Conservation (phyloP, 768 basidiomycete genomes). For the Tylopilus sp. region DNA sequence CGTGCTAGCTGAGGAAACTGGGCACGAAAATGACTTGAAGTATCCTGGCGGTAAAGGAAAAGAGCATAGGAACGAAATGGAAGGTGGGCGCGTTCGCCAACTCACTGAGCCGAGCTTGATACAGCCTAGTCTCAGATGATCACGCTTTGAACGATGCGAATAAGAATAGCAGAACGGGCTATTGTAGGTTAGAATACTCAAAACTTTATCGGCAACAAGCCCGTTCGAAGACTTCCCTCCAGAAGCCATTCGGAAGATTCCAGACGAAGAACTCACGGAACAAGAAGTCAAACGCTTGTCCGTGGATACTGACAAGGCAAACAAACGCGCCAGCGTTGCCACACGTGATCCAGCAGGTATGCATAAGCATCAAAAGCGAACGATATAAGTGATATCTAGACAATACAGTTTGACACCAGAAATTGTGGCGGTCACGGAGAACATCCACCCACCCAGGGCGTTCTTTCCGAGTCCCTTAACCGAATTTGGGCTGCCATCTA, state of each 20-base stretch:
- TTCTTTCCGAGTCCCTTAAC: not conserved
- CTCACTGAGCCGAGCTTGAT: not conserved
- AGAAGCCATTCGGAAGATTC: conserved; percentile 17
- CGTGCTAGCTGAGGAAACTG: not conserved
- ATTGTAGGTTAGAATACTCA: too few species aligned
- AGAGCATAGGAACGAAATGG: not conserved
- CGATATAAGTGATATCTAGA: not conserved
- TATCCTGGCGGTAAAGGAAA: not conserved
- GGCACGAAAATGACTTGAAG: not conserved
- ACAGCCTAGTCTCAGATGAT: not conserved
- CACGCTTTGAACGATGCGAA: too few species aligned
- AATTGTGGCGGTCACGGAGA: conserved; percentile 10
- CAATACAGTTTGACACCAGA: conserved; percentile 16
- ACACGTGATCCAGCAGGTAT: conserved; percentile 18
- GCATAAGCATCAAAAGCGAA: not conserved
- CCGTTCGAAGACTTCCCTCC: conserved; percentile 22
- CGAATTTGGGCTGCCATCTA: not conserved
- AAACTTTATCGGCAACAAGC: conserved; percentile 27
- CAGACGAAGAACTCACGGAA: conserved; percentile 21
- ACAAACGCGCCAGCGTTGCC: conserved; percentile 29
- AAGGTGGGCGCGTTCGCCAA: not conserved
- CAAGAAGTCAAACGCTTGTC: conserved; percentile 17
- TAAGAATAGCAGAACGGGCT: too few species aligned
- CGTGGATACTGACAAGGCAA: conserved; percentile 15
- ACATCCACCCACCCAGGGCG: conserved; percentile 4